A percentile compares a stretch with the other conserved stretches of the same genome.
These are phyloP conservation scores for Kwoniella botswanensis DNA, from an alignment of 768 basidiomycete species.

Conservation along the genomic window DNA sequence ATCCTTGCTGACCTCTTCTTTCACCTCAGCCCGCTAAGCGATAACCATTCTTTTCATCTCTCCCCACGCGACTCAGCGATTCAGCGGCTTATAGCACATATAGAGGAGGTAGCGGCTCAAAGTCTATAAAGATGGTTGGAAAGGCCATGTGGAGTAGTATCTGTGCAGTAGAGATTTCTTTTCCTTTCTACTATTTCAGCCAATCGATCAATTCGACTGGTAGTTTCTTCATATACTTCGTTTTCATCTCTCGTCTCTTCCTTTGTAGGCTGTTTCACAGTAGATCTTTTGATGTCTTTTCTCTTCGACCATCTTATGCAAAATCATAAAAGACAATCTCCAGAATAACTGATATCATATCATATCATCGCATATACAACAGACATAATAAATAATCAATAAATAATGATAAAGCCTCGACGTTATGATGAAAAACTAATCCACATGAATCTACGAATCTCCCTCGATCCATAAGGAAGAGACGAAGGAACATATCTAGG, in stretches of 20 bases:
- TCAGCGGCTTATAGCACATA: too few relatives aligned
- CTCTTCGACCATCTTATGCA: not conserved
- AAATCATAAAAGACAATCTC: not conserved
- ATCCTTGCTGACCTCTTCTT: not conserved
- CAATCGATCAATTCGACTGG: too few relatives aligned
- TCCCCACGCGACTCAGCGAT: too few relatives aligned
- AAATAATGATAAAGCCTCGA: too few relatives aligned
- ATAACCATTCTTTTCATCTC: constrained; percentile 2
- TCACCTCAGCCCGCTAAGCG: constrained; percentile 19
- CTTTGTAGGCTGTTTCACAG: not conserved
- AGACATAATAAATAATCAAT: not conserved
- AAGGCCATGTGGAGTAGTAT: too few relatives aligned
- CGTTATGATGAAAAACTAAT: too few relatives aligned
- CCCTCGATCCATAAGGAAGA: not conserved
- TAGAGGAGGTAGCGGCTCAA: too few relatives aligned
- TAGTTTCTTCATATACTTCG: too few relatives aligned
- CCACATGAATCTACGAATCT: not conserved
- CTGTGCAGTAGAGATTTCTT: not conserved
- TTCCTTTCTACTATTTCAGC: not conserved
- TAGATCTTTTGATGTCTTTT: not conserved
- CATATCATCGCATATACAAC: not conserved
- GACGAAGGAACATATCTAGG: not conserved
- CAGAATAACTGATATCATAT: not conserved
- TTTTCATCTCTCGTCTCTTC: too few relatives aligned
- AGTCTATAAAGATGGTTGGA: too few relatives aligned